These are phyloP conservation scores for Posidonia australis DNA, from an alignment of 106 monocot species.

Conservation along the genomic window DNA sequence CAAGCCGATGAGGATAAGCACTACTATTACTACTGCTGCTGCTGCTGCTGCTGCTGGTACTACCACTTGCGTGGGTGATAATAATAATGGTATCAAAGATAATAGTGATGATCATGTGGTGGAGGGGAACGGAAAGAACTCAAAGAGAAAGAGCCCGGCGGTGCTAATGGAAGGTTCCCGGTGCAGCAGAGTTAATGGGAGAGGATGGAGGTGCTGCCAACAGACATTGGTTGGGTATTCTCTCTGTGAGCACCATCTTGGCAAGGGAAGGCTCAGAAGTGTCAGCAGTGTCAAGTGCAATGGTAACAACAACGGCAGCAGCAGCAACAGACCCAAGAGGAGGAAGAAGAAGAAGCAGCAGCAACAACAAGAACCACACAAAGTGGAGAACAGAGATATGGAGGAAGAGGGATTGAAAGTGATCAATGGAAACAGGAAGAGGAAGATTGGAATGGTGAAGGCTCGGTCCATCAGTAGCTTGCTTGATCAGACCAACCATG, in stretches of 20 bases:
- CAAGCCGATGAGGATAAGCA: too few relatives aligned
- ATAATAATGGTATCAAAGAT: background rate
- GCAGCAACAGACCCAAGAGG: conserved; percentile 9
- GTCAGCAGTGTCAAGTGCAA: conserved; percentile 27
- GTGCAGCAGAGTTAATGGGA: conserved; percentile 88
- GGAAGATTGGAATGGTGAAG: conserved; percentile 56
- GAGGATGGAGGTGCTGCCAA: conserved; percentile 88
- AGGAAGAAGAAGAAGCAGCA: background rate
- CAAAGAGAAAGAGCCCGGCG: conserved; percentile 32
- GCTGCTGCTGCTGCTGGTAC: background rate
- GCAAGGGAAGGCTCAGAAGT: conserved; percentile 71
- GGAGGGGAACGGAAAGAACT: background rate
- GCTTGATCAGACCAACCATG: conserved; percentile 24
- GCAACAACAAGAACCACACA: background rate
- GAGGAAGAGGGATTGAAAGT: conserved; percentile 7
- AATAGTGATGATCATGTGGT: background rate
- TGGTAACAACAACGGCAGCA: conserved; percentile 6
- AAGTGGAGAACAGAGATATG: background rate
- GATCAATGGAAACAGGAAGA: conserved; percentile 16
- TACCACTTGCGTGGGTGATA: background rate
- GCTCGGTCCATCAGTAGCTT: conserved; percentile 60
- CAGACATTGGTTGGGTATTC: conserved; percentile 78
- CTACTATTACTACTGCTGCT: background rate
- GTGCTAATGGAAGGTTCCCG: conserved; percentile 69
- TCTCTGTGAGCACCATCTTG: conserved; percentile 87